Base-by-base conservation (phyloP, 768 basidiomycete species). In the Termitomyces heimii region DNA sequence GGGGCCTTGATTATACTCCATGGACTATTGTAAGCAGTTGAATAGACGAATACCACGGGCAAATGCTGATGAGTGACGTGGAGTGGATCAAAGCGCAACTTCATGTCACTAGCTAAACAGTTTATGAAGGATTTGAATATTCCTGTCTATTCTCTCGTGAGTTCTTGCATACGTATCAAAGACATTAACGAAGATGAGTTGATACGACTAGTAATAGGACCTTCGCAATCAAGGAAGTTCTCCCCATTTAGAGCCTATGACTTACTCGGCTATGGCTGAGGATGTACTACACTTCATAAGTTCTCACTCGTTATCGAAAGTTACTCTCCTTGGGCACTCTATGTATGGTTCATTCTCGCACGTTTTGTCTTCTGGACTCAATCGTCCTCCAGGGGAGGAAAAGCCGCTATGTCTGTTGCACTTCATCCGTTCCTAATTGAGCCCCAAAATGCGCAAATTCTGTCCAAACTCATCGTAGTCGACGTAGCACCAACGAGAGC, bases 21-120 rank as follows among this genome's bases (percentile, higher is more conserved):
- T 60, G 84, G 84, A 2, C 69, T 85, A 55, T 80, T 86, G 84
- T 83, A 55, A 62, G 82, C 60, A 40, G 20, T 34, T 31, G 8
- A 28, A 24, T 37, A 37, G 28, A 29, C 56, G 5, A 13, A 8
- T 29, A 9, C 14, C 31, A 13, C 26, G 43, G 35, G 13, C 22
- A n/a, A 31, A 22, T 37, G 53, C 58, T 44, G 20, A 53, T 50
- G 43, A 31, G 32, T 28, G 20, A 13, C 26, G 26, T 32, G 7
- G 13, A 92, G 89, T 57, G 92, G 90, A 0, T 89, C 86, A 40
- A 92, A 93, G 66, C 83, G 92, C 57, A 94, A 94, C 67, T 95
- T 90, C 85, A 71, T 82, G 5, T 88, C 89, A 0, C 75, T 94
- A 14, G 80, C 86, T 1, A 91, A 88, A 63, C 79, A 81, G 0